A percentile compares a stretch with the other conserved stretches of the same genome.
These are phyloP conservation scores for Erythrophleum ivorense DNA, from an alignment of 331 rosid genomes.

Conservation along the genomic window DNA sequence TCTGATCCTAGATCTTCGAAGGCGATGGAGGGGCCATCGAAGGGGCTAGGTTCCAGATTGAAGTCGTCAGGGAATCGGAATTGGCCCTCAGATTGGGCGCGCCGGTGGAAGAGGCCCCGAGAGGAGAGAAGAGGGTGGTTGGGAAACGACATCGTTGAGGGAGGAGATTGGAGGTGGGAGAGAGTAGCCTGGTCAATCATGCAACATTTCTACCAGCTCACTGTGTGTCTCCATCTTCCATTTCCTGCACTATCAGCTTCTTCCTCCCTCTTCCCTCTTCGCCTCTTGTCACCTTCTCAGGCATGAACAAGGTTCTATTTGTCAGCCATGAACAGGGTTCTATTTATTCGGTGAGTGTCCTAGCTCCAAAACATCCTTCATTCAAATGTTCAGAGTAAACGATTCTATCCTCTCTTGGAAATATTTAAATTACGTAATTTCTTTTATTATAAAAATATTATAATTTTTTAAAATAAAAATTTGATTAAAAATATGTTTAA, in stretches of 20 bases:
- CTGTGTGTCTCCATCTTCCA: background rate
- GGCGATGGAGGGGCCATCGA: conserved; percentile 60
- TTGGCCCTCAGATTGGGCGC: conserved; percentile 92
- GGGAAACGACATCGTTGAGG: conserved; percentile 48
- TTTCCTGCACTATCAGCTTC: background rate
- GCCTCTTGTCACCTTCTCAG: background rate
- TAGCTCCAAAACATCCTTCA: too few species aligned
- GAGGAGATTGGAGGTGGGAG: background rate
- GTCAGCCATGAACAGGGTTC: too few species aligned
- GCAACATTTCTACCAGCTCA: background rate
- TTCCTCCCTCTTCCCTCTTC: background rate
- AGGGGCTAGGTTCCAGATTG: conserved; percentile 77
- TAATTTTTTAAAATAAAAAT: too few species aligned
- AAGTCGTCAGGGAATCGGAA: conserved; percentile 84
- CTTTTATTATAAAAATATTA: too few species aligned
- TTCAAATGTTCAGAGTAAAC: too few species aligned
- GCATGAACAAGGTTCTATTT: too few species aligned
- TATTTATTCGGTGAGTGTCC: too few species aligned
- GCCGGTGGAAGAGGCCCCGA: conserved; percentile 73
- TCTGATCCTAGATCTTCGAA: conserved; percentile 70
- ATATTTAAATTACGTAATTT: too few species aligned
- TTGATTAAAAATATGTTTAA: too few species aligned
- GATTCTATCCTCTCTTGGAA: too few species aligned
- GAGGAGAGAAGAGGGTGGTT: conserved; percentile 30
- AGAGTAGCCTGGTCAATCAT: background rate